These are phyloP conservation scores for Parathielavia appendiculata DNA, from an alignment of 495 filamentous ascomycete genomes.

Conservation along the genomic window DNA sequence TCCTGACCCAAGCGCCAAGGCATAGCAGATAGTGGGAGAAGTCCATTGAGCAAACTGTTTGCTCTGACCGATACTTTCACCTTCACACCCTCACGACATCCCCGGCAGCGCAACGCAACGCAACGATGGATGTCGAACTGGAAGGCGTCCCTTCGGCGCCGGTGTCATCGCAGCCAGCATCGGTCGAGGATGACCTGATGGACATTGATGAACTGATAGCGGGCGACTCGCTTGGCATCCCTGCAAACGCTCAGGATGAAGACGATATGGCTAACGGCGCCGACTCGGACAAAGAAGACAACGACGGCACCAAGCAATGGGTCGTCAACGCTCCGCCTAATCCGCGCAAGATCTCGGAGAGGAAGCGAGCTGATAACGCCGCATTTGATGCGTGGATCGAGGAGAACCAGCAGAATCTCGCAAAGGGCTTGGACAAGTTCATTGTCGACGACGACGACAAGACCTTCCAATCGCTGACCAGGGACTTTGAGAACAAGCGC, in stretches of 20 bases:
- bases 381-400: conserved; percentile 48
- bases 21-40: not conserved
- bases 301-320: conserved; percentile 19
- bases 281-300: conserved; percentile 24
- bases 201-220: not conserved
- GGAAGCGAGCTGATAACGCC: conserved; percentile 46
- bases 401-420: conserved; percentile 27
- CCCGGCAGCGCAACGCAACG: too few species aligned
- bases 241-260: not conserved
- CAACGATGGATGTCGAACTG: conserved; percentile 1
- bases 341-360: conserved; percentile 41
- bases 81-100: not conserved
- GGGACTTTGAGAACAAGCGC: conserved; percentile 34
- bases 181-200: not conserved
- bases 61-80: not conserved
- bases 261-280: not conserved
- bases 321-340: conserved; percentile 22
- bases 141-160: not conserved
- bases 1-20: too few species aligned
- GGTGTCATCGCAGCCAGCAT: not conserved
- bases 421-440: conserved; percentile 11
- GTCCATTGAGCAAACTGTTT: not conserved
- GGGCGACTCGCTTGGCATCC: not conserved
- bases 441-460: conserved; percentile 25
- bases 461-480: conserved; percentile 23